Percentiles rank a stretch among this genome's conserved stretches.
Conservation (phyloP, 2,329 filamentous ascomycete species). For the Paecilomyces dactylethromorphus region DNA sequence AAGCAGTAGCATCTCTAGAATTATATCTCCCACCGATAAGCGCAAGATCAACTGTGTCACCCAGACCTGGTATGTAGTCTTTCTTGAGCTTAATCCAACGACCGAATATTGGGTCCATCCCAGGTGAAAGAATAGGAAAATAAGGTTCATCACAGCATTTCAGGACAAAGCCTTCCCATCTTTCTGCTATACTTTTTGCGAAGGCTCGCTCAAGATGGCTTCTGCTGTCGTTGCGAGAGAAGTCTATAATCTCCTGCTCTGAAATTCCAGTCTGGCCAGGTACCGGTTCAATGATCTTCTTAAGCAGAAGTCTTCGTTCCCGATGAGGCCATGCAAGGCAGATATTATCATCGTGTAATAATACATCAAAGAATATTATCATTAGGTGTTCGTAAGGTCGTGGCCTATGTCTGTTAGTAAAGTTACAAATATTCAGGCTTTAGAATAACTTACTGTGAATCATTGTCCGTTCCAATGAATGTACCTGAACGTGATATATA, state of each 20-base stretch:
- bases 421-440: neutral
- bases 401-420: slow-evolving; percentile 24
- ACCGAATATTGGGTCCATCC: slow-evolving; percentile 20
- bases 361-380: slow-evolving; percentile 56
- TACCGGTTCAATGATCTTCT: slow-evolving; percentile 47
- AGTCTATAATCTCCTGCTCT: slow-evolving; percentile 61
- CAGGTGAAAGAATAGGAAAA: slow-evolving; percentile 48
- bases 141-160: slow-evolving; percentile 73
- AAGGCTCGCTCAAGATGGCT: slow-evolving; percentile 58
- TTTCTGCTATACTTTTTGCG: slow-evolving; percentile 56
- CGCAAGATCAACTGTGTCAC: slow-evolving; percentile 77
- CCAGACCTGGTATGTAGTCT: slow-evolving; percentile 71
- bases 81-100: slow-evolving; percentile 80
- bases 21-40: slow-evolving; percentile 70
- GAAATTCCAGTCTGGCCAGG: slow-evolving; percentile 62
- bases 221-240: slow-evolving; percentile 47
- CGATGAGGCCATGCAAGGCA: slow-evolving; percentile 42
- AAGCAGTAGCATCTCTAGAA: slow-evolving; percentile 52
- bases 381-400: slow-evolving; percentile 52
- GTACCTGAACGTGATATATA: slow-evolving; percentile 68
- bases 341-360: slow-evolving; percentile 50
- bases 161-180: slow-evolving; percentile 72
- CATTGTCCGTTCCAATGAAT: slow-evolving; percentile 60
- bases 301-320: slow-evolving; percentile 46
- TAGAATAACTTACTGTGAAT: slow-evolving; percentile 54